phyloP scores from a whole-genome alignment of 1,284 basidiomycete genomes.

The Puccinia coronata region DNA sequence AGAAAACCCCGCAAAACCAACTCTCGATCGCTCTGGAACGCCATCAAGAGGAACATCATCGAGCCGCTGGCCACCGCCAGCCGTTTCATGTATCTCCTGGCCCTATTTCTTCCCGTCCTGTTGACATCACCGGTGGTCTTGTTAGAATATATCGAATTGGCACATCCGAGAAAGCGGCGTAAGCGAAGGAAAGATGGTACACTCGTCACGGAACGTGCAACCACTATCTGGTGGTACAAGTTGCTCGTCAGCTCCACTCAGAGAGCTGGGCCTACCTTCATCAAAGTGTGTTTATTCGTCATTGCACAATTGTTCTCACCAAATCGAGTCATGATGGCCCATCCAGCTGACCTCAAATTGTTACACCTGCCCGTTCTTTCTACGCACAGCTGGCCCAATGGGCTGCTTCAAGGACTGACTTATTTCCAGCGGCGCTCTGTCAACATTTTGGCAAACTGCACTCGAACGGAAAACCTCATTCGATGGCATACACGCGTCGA shows the following conservation, averaged over 20 bases:
- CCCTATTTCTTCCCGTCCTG: constrained; percentile 85
- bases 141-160: constrained; percentile 62
- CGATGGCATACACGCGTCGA: constrained; percentile 74
- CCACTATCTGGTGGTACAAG: constrained; percentile 80
- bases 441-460: constrained; percentile 81
- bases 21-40: constrained; percentile 17
- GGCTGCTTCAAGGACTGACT: constrained; percentile 91
- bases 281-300: constrained; percentile 71
- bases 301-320: background rate
- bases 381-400: constrained; percentile 84
- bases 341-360: background rate
- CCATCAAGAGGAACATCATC: constrained; percentile 64
- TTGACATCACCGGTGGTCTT: constrained; percentile 80
- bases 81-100: constrained; percentile 80
- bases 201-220: constrained; percentile 64
- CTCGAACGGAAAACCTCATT: constrained; percentile 82
- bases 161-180: constrained; percentile 58
- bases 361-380: constrained; percentile 47
- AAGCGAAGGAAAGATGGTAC: constrained; percentile 71
- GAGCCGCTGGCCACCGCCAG: constrained; percentile 82
- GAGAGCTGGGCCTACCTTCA: constrained; percentile 91
- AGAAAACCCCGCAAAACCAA: background rate
- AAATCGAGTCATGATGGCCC: background rate
- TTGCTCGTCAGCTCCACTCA: constrained; percentile 88
- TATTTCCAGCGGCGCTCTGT: constrained; percentile 92